These are phyloP conservation scores for Erodium maritimum DNA, from an alignment of 345 rosid species.

Conservation along the genomic window DNA sequence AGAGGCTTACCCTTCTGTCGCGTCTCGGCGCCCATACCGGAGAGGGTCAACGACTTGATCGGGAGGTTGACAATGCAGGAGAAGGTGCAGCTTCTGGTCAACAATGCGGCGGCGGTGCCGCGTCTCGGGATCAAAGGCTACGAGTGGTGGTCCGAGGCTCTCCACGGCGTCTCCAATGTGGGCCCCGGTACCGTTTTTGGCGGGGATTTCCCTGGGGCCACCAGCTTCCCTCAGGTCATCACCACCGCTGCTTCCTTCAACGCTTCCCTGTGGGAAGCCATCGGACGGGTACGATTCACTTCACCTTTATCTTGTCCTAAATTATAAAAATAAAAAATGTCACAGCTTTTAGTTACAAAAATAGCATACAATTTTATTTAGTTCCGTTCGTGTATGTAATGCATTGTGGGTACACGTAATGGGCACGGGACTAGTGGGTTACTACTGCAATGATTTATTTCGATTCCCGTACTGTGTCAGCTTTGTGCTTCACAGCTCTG, in stretches of 20 bases:
- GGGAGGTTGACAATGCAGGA: constrained; percentile 71
- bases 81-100: constrained; percentile 64
- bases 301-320: no score
- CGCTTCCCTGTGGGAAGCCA: constrained; percentile 67
- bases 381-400: no score
- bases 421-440: no score
- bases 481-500: no score
- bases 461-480: no score
- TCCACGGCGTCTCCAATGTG: constrained; percentile 72
- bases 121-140: constrained; percentile 75
- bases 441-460: no score
- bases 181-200: constrained; percentile 71
- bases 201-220: constrained; percentile 61
- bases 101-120: constrained; percentile 68
- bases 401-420: no score
- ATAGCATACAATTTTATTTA: no score
- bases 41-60: constrained; percentile 63
- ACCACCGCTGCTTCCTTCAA: constrained; percentile 90
- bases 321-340: no score
- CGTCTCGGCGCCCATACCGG: constrained; percentile 35
- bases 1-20: constrained; percentile 45
- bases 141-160: constrained; percentile 99
- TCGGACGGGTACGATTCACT: constrained; percentile 53
- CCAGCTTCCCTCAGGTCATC: constrained; percentile 95
- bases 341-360: no score